Conservation (phyloP, 2,329 filamentous ascomycete genomes). For the Ceratocystis papillata region DNA sequence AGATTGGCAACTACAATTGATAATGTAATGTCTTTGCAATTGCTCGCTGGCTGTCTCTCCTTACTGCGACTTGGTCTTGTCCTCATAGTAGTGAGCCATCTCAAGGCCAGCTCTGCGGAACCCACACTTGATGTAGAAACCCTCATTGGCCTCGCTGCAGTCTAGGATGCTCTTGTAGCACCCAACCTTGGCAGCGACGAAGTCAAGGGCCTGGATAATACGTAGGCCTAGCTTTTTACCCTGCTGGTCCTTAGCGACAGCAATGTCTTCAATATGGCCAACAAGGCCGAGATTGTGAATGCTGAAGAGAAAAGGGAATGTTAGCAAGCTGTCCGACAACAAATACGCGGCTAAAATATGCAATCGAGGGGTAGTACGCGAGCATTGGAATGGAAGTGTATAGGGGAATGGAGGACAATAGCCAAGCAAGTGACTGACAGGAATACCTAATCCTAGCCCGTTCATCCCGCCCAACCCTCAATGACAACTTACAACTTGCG, state of each 20-base stretch:
- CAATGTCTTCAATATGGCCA: constrained; percentile 96
- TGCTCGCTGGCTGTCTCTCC: not conserved
- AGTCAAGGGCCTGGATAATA: constrained; percentile 88
- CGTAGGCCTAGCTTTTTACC: constrained; percentile 91
- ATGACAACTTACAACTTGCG: constrained; percentile 64
- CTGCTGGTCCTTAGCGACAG: constrained; percentile 87
- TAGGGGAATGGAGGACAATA: not conserved
- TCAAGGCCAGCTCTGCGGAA: constrained; percentile 85
- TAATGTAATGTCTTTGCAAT: no score
- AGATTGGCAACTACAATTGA: not conserved
- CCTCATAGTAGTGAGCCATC: constrained; percentile 92
- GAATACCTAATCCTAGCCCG: not conserved
- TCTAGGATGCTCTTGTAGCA: constrained; percentile 98
- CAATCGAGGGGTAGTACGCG: not conserved
- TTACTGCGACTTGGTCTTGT: constrained; percentile 38
- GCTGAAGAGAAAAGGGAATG: constrained; percentile 33
- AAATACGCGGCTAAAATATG: not conserved
- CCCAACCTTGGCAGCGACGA: constrained; percentile 73
- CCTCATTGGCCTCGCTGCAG: constrained; percentile 91
- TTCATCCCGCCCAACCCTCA: not conserved
- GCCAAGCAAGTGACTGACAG: not conserved
- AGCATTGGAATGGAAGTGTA: not conserved
- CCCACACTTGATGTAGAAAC: constrained; percentile 96
- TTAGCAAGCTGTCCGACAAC: not conserved
- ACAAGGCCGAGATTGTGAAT: constrained; percentile 74